Evolutionary conservation across 2,329 filamentous ascomycete genomes (phyloP).

Genomic region (Penicillium sp.): DNA sequence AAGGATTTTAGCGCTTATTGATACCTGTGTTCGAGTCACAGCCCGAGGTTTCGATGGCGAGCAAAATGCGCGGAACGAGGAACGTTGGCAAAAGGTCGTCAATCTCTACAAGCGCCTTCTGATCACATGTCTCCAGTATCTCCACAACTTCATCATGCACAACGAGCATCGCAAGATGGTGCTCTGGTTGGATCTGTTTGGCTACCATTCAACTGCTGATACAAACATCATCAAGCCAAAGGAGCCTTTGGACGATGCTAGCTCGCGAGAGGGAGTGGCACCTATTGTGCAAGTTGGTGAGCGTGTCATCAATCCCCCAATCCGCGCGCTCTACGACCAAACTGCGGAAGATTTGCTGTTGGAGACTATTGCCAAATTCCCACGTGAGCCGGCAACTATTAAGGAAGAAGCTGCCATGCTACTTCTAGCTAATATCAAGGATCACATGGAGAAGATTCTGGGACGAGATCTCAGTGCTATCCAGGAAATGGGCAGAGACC

Average conservation of each 20-base stretch:
- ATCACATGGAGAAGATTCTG: conserved; percentile 49
- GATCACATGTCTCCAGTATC: conserved; percentile 64
- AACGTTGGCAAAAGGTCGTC: conserved; percentile 65
- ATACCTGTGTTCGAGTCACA: conserved; percentile 64
- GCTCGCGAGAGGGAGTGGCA: conserved; percentile 40
- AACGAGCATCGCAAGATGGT: conserved; percentile 66
- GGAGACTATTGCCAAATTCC: conserved; percentile 47
- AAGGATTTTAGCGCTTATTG: conserved; percentile 60
- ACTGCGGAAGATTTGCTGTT: conserved; percentile 45
- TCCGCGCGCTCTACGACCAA: conserved; percentile 44
- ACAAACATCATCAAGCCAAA: conserved; percentile 47
- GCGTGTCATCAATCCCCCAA: conserved; percentile 43
- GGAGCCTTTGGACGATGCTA: conserved; percentile 42
- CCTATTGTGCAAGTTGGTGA: conserved; percentile 46
- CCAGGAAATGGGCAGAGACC: conserved; percentile 48
- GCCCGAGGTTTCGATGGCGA: conserved; percentile 65
- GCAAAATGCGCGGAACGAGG: conserved; percentile 60
- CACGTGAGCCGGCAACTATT: conserved; percentile 44
- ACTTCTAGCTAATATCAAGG: conserved; percentile 49
- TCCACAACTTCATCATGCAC: conserved; percentile 65
- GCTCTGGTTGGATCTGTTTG: conserved; percentile 65
- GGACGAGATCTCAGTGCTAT: conserved; percentile 46
- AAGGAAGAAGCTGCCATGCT: conserved; percentile 50
- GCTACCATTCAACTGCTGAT: conserved; percentile 52
- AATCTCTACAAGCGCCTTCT: conserved; percentile 65